Evolutionary conservation across 352 stramenopile species (phyloP).

Genomic region (Globisporangium cystogenes): DNA sequence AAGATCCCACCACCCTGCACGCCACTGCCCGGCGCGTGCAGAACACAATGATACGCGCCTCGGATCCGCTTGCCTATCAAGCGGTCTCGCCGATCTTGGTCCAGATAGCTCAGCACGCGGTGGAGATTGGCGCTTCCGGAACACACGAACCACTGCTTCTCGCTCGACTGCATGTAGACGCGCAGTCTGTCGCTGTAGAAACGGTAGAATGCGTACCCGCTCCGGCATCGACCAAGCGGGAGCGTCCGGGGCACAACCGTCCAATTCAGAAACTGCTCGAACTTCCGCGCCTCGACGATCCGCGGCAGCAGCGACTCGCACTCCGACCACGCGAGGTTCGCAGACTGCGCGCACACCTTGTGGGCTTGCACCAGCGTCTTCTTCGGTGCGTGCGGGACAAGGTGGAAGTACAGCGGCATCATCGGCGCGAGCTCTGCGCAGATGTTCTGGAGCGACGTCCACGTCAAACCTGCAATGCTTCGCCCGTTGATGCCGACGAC

Average conservation of each 20-base stretch:
- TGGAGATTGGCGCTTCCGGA: slow-evolving; percentile 19
- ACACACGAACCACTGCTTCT: slow-evolving; percentile 44
- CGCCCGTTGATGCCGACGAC: slow-evolving; percentile 66
- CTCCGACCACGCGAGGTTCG: slow-evolving; percentile 62
- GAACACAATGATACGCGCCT: slow-evolving; percentile 31
- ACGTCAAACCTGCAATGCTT: slow-evolving; percentile 34
- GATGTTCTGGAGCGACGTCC: slow-evolving; percentile 33
- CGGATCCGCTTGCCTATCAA: slow-evolving; percentile 26
- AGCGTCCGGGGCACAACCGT: slow-evolving; percentile 56
- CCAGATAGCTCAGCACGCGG: slow-evolving; percentile 51
- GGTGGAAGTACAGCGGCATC: slow-evolving; percentile 43
- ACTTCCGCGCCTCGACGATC: slow-evolving; percentile 33
- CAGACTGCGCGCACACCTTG: slow-evolving; percentile 45
- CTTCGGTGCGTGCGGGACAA: slow-evolving; percentile 21
- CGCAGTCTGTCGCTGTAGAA: slow-evolving; percentile 52
- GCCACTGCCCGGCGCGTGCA: slow-evolving; percentile 17
- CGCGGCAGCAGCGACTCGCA: slow-evolving; percentile 41
- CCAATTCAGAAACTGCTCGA: slow-evolving; percentile 64
- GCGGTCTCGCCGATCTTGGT: slow-evolving; percentile 23
- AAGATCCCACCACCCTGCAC: not conserved
- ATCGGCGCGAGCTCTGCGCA: slow-evolving; percentile 24
- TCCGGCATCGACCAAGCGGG: slow-evolving; percentile 46
- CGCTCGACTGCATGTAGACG: slow-evolving; percentile 46
- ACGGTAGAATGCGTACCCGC: slow-evolving; percentile 51
- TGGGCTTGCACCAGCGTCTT: slow-evolving; percentile 41